phyloP scores from a whole-genome alignment of 257 asterid genomes.

The Vinca minor region DNA sequence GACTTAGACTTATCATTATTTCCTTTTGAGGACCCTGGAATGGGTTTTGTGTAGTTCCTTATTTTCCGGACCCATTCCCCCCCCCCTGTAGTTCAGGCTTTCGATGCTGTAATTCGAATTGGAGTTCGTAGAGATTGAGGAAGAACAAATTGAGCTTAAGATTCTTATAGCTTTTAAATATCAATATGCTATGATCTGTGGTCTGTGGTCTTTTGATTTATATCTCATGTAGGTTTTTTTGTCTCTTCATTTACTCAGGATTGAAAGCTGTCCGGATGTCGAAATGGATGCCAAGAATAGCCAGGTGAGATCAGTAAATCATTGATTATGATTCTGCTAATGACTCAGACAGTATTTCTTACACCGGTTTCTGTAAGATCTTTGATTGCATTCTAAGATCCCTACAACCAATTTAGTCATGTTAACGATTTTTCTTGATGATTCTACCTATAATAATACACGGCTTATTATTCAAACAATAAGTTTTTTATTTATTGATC shows the following conservation, averaged over 20 bases:
- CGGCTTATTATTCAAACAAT: background rate
- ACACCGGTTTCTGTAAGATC: background rate
- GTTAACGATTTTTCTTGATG: background rate
- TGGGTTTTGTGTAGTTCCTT: too few species aligned
- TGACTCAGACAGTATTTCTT: background rate
- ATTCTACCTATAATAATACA: background rate
- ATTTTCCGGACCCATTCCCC: too few species aligned
- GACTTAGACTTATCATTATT: background rate
- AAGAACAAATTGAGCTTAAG: background rate
- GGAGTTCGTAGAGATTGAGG: background rate
- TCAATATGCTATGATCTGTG: too few species aligned
- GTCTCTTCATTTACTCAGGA: slow-evolving; percentile 18
- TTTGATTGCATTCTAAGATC: background rate
- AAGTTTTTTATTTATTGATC: too few species aligned
- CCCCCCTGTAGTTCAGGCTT: background rate
- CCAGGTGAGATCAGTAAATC: slow-evolving; percentile 27
- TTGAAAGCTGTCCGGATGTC: slow-evolving; percentile 21
- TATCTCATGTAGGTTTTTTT: background rate
- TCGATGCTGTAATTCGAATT: background rate
- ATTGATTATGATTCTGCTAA: too few species aligned
- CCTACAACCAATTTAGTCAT: too few species aligned
- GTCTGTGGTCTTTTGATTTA: background rate
- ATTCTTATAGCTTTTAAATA: background rate
- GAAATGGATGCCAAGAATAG: slow-evolving; percentile 23
- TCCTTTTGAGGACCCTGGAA: too few species aligned